Evolutionary conservation across 495 filamentous ascomycete species (phyloP), one percentile per base, ranked within the genome.

Genomic region (Hyaloscypha bicolor): DNA sequence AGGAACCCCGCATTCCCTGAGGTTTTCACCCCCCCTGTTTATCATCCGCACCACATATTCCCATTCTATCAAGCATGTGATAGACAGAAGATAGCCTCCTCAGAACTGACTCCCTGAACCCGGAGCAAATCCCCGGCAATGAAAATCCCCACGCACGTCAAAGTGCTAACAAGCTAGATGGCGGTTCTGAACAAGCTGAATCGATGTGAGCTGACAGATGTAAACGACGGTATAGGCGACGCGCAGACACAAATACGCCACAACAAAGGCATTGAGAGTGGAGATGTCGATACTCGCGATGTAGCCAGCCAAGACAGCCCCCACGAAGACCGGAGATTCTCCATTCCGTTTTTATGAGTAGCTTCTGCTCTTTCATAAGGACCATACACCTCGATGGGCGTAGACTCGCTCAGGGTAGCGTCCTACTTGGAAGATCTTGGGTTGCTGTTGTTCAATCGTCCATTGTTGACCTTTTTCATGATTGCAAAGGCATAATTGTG

Each of bases 301-400:
- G 55, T 78, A 78, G 3, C 73, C 76, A 21, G 72, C 65, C 42
- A 79, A 69, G 35, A 81, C 73, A 22, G 79, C 75, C 1, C 75
- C 71, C 2, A 72, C 69, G 59, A 82, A 77, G 12, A 80, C 62
- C 21, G 78, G 35, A 80, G 62, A 30, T 77, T 80, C 67, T 82
- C 80, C 63, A 79, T 72, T 16, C 72, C 72, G 67, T 82, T 82
- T 2, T 69, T 63, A 61, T 81, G 79, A 29, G 76, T 78, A 25
- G 74, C 66, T 62, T 76, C 74, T 31, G 74, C 70, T 42, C 79
- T 77, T 69, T 81, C 80, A 19, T 69, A 81, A n/a, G 25, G 55
- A 11, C 70, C 71, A 63, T 69, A 78, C 25, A 63, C 68, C 4
- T 69, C 69, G 21, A 71, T 55, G 25, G 71, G 64, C 9, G 76